A percentile compares a stretch with the other conserved stretches of the same genome.
Evolutionary conservation across 179 eudicot genomes (phyloP).

Genomic region (Drosera spatulata): DNA sequence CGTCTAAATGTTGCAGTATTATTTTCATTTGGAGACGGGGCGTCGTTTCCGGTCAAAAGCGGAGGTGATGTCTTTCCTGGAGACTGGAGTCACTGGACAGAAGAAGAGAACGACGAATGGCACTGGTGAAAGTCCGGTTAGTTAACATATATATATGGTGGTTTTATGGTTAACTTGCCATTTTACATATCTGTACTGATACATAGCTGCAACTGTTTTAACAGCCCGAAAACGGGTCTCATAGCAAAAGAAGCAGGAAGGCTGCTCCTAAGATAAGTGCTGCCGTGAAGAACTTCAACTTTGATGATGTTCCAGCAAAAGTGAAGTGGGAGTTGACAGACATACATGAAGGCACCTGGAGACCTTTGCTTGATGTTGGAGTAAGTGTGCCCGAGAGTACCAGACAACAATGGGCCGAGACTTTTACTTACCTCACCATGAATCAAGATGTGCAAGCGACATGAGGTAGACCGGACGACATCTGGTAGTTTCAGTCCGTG

Average conservation of each 20-base stretch:
- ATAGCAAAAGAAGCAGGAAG: constrained; percentile 21
- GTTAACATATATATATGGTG: constrained; percentile 9
- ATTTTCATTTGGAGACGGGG: constrained; percentile 15
- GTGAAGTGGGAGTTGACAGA: constrained; percentile 34
- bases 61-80: constrained; percentile 32
- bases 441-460: constrained; percentile 5
- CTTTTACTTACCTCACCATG: constrained; percentile 25
- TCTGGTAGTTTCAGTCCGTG: too few species aligned
- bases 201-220: constrained; percentile 1
- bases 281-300: constrained; percentile 24
- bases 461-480: background rate
- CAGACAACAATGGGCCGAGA: constrained; percentile 38
- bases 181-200: background rate
- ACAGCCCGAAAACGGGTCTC: constrained; percentile 17
- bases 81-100: constrained; percentile 18
- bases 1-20: constrained; percentile 24
- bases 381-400: constrained; percentile 27
- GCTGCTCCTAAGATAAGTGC: constrained; percentile 13
- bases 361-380: constrained; percentile 18
- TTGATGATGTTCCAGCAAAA: constrained; percentile 25
- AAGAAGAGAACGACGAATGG: constrained; percentile 16
- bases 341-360: constrained; percentile 23
- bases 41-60: constrained; percentile 39
- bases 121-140: constrained; percentile 27
- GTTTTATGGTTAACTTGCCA: background rate